These are phyloP conservation scores for Hypoxylon sp. DNA, from an alignment of 2,329 filamentous ascomycete genomes.

Conservation along the genomic window DNA sequence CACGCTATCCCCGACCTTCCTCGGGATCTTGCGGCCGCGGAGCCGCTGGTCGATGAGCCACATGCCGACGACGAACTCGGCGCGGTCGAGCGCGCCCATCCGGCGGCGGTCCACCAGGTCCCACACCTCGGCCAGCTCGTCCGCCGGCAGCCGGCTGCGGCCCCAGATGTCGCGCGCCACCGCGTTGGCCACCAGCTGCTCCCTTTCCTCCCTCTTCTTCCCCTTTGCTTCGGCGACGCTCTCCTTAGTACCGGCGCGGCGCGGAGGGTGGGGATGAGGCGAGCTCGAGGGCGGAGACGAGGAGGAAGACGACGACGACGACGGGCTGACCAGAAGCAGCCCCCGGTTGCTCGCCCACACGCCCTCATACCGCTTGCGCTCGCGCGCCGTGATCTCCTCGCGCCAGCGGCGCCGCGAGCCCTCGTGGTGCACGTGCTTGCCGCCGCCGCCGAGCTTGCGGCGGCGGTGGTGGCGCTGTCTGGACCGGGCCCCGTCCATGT, in stretches of 20 bases:
- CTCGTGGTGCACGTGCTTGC: slow-evolving; percentile 79
- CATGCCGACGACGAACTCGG: slow-evolving; percentile 83
- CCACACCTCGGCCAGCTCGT: slow-evolving; percentile 80
- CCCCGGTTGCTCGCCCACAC: slow-evolving; percentile 86
- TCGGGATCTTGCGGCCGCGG: slow-evolving; percentile 79
- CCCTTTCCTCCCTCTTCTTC: slow-evolving; percentile 38
- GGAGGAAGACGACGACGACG: neutral
- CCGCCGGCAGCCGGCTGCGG: slow-evolving; percentile 70
- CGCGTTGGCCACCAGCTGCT: slow-evolving; percentile 68
- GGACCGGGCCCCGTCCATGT: slow-evolving; percentile 53
- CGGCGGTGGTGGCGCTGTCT: slow-evolving; percentile 55
- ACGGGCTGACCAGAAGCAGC: slow-evolving; percentile 54
- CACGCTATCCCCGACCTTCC: slow-evolving; percentile 74
- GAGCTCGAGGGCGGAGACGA: slow-evolving; percentile 10
- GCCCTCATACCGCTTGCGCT: slow-evolving; percentile 83
- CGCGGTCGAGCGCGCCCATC: slow-evolving; percentile 65
- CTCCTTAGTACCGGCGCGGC: neutral
- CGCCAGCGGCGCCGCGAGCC: slow-evolving; percentile 79
- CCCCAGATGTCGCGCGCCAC: slow-evolving; percentile 79
- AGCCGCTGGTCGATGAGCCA: slow-evolving; percentile 84
- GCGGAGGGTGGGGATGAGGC: neutral
- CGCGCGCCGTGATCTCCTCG: slow-evolving; percentile 73
- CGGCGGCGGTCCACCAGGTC: slow-evolving; percentile 70
- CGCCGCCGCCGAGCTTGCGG: slow-evolving; percentile 55
- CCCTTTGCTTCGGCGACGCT: neutral